A percentile compares a stretch with the other conserved stretches of the same genome.
phyloP scores from a whole-genome alignment of 805 yeast species.

The Candida sithepensis region DNA sequence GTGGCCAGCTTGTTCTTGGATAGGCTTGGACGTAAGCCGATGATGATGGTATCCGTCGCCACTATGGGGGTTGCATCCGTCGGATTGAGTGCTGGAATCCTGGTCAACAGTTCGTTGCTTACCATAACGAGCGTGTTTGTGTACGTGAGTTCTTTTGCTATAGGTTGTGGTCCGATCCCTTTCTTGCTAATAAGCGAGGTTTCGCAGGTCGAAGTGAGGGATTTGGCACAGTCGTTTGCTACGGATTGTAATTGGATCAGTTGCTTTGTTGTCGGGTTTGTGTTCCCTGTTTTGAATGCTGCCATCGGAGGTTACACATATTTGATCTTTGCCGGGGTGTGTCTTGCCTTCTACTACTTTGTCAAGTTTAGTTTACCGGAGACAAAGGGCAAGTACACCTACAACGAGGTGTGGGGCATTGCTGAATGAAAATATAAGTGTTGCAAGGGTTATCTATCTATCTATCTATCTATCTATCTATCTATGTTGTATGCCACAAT shows the following conservation, averaged over 20 bases:
- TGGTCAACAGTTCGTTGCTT: slow-evolving; percentile 39
- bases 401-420: slow-evolving; percentile 66
- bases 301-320: slow-evolving; percentile 76
- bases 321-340: slow-evolving; percentile 60
- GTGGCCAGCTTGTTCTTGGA: slow-evolving; percentile 76
- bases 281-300: slow-evolving; percentile 71
- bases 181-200: slow-evolving; percentile 84
- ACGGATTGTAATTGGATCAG: slow-evolving; percentile 89
- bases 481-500: no score
- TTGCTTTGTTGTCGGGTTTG: slow-evolving; percentile 74
- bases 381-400: slow-evolving; percentile 61
- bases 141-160: slow-evolving; percentile 82
- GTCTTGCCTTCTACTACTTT: slow-evolving; percentile 47
- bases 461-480: no score
- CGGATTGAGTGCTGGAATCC: slow-evolving; percentile 64
- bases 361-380: slow-evolving; percentile 59
- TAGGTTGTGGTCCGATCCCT: slow-evolving; percentile 95
- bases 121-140: slow-evolving; percentile 63
- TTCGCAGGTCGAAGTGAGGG: slow-evolving; percentile 75
- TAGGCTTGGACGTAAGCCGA: slow-evolving; percentile 66
- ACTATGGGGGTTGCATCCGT: slow-evolving; percentile 67
- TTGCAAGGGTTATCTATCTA: no score
- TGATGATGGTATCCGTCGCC: slow-evolving; percentile 60
- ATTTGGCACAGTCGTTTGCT: slow-evolving; percentile 90
- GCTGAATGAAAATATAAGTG: no score